A percentile compares a stretch with the other conserved stretches of the same genome.
phyloP scores from a whole-genome alignment of 441 rosid genomes.

The Erodium texanum region DNA sequence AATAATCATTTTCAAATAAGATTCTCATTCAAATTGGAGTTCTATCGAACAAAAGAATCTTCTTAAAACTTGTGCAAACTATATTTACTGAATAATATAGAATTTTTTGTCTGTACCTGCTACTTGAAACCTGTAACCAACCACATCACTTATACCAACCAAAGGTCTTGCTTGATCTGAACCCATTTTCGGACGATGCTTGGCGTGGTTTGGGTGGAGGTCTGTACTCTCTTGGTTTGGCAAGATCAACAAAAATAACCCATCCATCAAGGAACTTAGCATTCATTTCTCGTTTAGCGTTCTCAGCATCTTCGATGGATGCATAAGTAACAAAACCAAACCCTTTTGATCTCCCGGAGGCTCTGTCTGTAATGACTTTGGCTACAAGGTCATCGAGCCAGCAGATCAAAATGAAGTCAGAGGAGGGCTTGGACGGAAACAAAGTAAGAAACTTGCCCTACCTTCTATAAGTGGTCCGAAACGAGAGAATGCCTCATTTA shows the following conservation, averaged over 20 bases:
- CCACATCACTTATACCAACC: constrained; percentile 64
- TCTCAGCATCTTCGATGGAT: constrained; percentile 76
- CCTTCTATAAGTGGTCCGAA: constrained; percentile 80
- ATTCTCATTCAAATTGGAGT: no score
- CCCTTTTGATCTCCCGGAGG: constrained; percentile 69
- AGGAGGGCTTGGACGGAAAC: not conserved
- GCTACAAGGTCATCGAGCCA: constrained; percentile 33
- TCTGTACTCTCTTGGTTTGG: constrained; percentile 62
- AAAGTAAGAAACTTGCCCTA: constrained; percentile 13
- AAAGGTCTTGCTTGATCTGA: constrained; percentile 59
- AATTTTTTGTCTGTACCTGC: not conserved
- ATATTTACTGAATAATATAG: no score
- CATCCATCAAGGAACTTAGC: constrained; percentile 87
- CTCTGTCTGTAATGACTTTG: constrained; percentile 55
- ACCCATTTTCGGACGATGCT: constrained; percentile 40
- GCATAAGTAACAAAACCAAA: constrained; percentile 64
- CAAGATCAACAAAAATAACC: constrained; percentile 93
- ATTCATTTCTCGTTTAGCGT: constrained; percentile 74
- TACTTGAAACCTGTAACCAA: constrained; percentile 1
- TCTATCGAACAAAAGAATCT: no score
- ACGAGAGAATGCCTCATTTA: constrained; percentile 61
- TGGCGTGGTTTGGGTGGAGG: constrained; percentile 32
- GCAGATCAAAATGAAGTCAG: not conserved
- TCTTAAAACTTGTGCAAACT: no score
- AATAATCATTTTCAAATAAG: no score